Evolutionary conservation across 371 early-diverging fungal genomes (phyloP), one percentile per base, ranked within the genome.

Genomic region (Mortierella sp.): DNA sequence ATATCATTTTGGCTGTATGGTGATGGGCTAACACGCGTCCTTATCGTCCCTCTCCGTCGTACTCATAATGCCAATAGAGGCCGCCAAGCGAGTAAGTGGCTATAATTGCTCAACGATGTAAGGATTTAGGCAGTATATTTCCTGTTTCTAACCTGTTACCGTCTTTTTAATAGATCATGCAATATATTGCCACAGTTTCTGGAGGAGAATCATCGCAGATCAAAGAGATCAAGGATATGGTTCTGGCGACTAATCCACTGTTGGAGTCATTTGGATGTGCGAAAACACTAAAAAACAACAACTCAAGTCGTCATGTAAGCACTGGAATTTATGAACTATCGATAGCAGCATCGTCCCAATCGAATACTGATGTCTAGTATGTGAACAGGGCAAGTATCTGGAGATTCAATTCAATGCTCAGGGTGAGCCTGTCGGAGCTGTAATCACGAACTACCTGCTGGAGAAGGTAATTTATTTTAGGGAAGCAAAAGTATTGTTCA

Each of bases 201-300:
- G 92, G 94, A 27, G 91, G 90, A 17, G 78, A 82, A 19, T 91
- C 89, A 7, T 83, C 92, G 14, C 89, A 90, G 21, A 95, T 98
- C 60, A 91, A 95, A 60, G 91, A 95, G 67, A 93, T 97, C 71
- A 98, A 97, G 80, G 90, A 92, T 58, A 97, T 97, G 91, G 97
- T 98, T 50, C 83, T 98, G 60, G 97, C 95, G 23, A 96, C 97
- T 6, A 98, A 98, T 81, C 97, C 99, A 19, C 83, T 99, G 41
- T 83, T 99, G 24, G 99, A 99, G 83, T 94, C 97, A 56, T 99
- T 99, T 87, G 99, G 99, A 50, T 99, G 99, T 83, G 99, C 99
- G 44, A 99, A 99, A 80, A 99, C 99, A 2, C 79, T 97, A 60
- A 89, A 97, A 69, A 99, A 99, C 85, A 96, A 99, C 82, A 99